phyloP scores from a whole-genome alignment of 2,329 filamentous ascomycete species.

The Cercospora berteroae region DNA sequence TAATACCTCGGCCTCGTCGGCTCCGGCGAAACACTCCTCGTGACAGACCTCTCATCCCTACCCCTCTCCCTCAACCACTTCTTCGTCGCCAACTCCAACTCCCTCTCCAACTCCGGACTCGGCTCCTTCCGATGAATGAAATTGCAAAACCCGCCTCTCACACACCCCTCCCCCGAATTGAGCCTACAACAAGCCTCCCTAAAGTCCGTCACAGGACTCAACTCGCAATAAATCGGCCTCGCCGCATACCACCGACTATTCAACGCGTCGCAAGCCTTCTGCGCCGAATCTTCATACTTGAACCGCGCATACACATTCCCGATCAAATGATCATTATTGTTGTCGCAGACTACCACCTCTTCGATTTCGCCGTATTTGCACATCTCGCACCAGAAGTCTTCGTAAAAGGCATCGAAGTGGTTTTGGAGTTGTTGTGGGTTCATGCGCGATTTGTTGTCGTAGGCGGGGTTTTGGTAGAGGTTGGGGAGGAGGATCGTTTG shows the following conservation, averaged over 20 bases:
- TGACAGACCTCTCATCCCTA: constrained; percentile 77
- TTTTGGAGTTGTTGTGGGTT: constrained; percentile 94
- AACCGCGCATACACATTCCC: constrained; percentile 99
- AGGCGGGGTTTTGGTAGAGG: constrained; percentile 97
- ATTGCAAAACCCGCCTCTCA: constrained; percentile 96
- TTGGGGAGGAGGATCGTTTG: constrained; percentile 98
- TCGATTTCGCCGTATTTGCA: constrained; percentile 98
- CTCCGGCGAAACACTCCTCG: constrained; percentile 81
- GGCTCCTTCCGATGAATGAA: constrained; percentile 99
- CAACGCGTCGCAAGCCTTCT: constrained; percentile 88
- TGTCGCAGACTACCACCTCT: constrained; percentile 97
- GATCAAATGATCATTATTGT: constrained; percentile 98
- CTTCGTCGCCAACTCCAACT: constrained; percentile 84
- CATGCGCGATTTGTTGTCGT: constrained; percentile 79
- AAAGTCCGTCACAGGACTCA: constrained; percentile 96
- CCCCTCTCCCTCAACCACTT: constrained; percentile 91
- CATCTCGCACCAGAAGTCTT: constrained; percentile 99
- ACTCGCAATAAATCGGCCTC: constrained; percentile 95
- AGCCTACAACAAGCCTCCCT: constrained; percentile 94
- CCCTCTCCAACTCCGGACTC: constrained; percentile 79
- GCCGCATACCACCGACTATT: constrained; percentile 97
- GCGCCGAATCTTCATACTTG: constrained; percentile 98
- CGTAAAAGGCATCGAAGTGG: constrained; percentile 99
- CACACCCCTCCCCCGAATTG: constrained; percentile 92
- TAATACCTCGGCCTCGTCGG: constrained; percentile 64